Base-by-base conservation (phyloP, 2,329 filamentous ascomycete genomes). In the Esteya vermicola region DNA sequence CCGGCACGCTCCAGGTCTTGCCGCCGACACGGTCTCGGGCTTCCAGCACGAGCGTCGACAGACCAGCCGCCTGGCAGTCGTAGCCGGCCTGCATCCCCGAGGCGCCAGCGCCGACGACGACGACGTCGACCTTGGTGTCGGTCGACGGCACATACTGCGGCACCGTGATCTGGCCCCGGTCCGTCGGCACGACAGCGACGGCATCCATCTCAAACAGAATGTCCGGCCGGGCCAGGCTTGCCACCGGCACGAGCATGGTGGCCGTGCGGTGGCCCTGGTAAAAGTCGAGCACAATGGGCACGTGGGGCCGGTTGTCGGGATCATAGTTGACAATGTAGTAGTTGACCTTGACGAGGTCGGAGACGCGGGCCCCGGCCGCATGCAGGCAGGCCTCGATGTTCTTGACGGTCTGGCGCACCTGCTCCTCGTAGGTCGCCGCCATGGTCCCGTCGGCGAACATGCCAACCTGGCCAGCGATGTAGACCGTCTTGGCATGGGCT, bases 11-110 rank as follows among this genome's bases (percentile, higher is more conserved):
- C 53, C 57, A 67, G 0, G 64, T 69, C 51, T 72, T 73, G 7
- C 70, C 69, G 0, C 69, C 68, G 1, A 72, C 63, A 0, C 65
- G 59, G 31, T 68, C 57, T 5, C 62, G 56, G 2, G 67, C 67
- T 46, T 73, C 70, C 2, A 73, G 52, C 0, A 73, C 56, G 0
- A 63, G 42, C n/a, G 56, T 54, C 0, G 57, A 58, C 19, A 33
- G 33, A 20, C 45, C 43, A 2, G 39, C 34, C 14, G 26, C 19
- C 16, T 45, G 43, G 13, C 41, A 16, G 4, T 42, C 41, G 31
- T 36, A 27, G 6, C 40, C 45, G 5, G 45, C 39, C 22, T 38
- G 34, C 16, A 47, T 41, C 1, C 45, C 45, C 6, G 32, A 26
- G 21, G 45, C 38, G 8, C 45, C 45, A 8, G 38, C 45, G 14